Conservation (phyloP, 2,329 filamentous ascomycete species). For the Cryphonectria parasitica region DNA sequence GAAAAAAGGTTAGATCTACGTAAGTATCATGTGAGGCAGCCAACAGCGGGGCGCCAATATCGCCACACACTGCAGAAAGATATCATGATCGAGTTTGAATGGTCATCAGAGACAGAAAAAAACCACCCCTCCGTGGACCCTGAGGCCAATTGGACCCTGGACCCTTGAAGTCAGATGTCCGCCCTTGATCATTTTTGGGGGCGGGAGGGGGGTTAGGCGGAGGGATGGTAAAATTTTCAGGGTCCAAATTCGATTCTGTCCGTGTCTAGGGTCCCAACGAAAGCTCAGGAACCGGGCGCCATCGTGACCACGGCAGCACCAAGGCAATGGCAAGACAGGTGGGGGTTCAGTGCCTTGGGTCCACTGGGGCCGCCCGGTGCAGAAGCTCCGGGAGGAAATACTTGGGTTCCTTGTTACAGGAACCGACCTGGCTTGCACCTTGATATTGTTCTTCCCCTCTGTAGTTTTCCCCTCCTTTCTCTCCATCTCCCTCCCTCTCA, state of each 20-base stretch:
- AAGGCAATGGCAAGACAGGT: neutral
- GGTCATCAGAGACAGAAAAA: neutral
- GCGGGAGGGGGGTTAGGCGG: neutral
- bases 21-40: neutral
- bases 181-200: neutral
- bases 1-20: neutral
- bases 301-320: neutral
- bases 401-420: neutral
- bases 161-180: neutral
- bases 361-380: neutral
- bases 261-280: conserved; percentile 5
- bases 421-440: neutral
- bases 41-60: neutral
- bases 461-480: neutral
- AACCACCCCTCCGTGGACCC: neutral
- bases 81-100: neutral
- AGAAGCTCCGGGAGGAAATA: neutral
- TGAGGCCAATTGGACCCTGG: neutral
- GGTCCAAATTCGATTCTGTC: neutral
- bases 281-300: neutral
- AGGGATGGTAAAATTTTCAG: neutral
- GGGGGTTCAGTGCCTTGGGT: neutral
- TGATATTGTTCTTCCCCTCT: neutral
- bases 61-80: neutral
- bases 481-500: neutral